Base-by-base conservation (phyloP, 2,329 filamentous ascomycete genomes). In the Hypoxylon sp. region DNA sequence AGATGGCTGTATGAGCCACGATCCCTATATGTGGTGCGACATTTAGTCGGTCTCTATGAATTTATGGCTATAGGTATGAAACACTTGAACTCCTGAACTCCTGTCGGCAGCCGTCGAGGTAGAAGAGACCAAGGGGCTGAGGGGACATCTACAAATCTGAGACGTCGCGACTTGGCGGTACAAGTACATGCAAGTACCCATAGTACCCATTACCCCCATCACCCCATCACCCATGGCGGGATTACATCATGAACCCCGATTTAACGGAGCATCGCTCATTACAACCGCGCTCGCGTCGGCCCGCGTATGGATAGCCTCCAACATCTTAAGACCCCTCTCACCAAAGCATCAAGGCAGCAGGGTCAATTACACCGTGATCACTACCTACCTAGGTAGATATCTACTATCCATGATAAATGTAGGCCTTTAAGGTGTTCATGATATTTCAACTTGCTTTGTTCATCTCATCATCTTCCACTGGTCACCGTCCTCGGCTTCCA, bases 401-500 rank as follows among this genome's bases (percentile, higher is more conserved):
- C 39, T 24, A 50, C 26, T 20, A 22, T 54, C 22, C 6, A 49
- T 34, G 32, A 30, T 37, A 58, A 50, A 39, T 13, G 43, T 22
- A 37, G 52, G 30, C 28, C 51, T 11, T 26, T 8, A 39, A 52
- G 26, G n/a, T 10, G 22, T 55, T 56, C 61, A 62, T 56, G 57
- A 63, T 61, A 64, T 52, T 66, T 67, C 61, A 65, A 55, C 56
- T 64, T 63, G 57, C 62, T 67, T 70, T 65, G 56, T 70, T 73
- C 48, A 58, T 64, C 59, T 58, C 13, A 62, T 66, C 61, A 61
- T 67, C 62, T 65, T 46, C 62, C 59, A 34, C 61, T 64, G 63
- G 65, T 77, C 72, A 78, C 68, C 74, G 78, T 76, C 78, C 80
- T 76, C 82, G 78, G 61, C 77, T 79, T 52, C 78, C 80, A 66